Base-by-base conservation (phyloP, 495 filamentous ascomycete genomes). In the Neurospora sp. region DNA sequence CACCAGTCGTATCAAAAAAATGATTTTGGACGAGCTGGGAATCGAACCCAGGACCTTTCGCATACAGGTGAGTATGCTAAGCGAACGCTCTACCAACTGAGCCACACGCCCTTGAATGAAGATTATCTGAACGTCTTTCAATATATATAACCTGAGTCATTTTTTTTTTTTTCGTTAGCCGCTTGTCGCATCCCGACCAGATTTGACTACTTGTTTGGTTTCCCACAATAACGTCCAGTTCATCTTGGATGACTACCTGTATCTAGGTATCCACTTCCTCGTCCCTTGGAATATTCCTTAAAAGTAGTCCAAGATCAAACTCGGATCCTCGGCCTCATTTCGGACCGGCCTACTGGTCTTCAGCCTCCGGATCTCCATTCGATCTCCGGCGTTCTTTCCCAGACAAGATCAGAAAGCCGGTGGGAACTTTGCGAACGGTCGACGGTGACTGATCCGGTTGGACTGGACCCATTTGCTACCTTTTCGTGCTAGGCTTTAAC, bases 101-200 rank as follows among this genome's bases (percentile, higher is more conserved):
- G 53, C 53, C 53, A 61, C 53, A 61, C 53, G 53, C 53, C 53
- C 53, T 8, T 10, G 5, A 35, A 22, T 27, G 20, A 27, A 22
- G 1, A n/a, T 1, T 20, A 9, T 4, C 0, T 5, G 3, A 0
- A 10, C 3, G 3, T 6, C 4, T 12, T 47, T 0, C 1, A 47
- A 0, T 10, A 6, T 22, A 53, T 22, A 1, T 8, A 45, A 3
- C 3, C 3, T 7, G 14, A n/a, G 8, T n/a, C 8, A 45, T 9
- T 1, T 0, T 0, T 3, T n/a, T 3, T 9, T 1, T 0, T 0
- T 3, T n/a, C 7, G 18, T 3, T 45, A 0, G 1, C 1, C 10
- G n/a, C 0, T 4, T 0, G 14, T 16, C 35, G 40, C 14, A 42
- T 18, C 18, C 3, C 41, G 8, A 3, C 44, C n/a, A 47, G 44